These are phyloP conservation scores for Candida sp. DNA, from an alignment of 1,139 yeast genomes.

Conservation along the genomic window DNA sequence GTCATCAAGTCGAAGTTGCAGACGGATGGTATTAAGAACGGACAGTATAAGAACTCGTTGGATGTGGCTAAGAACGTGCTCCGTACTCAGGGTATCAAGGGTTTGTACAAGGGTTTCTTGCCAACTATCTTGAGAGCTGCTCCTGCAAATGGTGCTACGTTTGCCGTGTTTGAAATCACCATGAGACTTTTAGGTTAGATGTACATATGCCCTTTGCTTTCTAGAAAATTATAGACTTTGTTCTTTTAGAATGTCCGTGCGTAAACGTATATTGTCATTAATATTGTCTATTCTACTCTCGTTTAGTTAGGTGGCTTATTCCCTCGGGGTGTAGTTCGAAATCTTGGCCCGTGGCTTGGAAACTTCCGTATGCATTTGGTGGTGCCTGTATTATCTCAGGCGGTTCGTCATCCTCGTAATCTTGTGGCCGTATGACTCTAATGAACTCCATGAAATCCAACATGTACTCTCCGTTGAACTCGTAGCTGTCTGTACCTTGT, in stretches of 20 bases:
- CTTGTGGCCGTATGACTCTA: constrained; percentile 45
- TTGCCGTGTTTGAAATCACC: constrained; percentile 87
- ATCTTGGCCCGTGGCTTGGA: constrained; percentile 13
- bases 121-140: constrained; percentile 96
- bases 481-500: constrained; percentile 54
- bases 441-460: constrained; percentile 53
- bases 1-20: constrained; percentile 86
- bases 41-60: constrained; percentile 51
- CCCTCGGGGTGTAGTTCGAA: constrained; percentile 21
- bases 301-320: constrained; percentile 12
- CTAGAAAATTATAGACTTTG: background rate
- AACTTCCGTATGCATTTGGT: background rate
- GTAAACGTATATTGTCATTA: background rate
- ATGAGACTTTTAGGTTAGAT: constrained; percentile 54
- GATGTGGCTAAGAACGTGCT: constrained; percentile 61
- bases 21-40: constrained; percentile 67
- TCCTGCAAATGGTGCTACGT: constrained; percentile 97
- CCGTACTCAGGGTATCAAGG: constrained; percentile 63
- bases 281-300: constrained; percentile 7
- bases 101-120: constrained; percentile 85
- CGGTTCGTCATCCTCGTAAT: constrained; percentile 28
- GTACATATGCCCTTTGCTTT: no score
- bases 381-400: constrained; percentile 6
- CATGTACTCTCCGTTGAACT: constrained; percentile 56
- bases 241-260: background rate